phyloP scores from a whole-genome alignment of 176 grass and related monocot genomes.

The Miscanthus lutarioriparius region DNA sequence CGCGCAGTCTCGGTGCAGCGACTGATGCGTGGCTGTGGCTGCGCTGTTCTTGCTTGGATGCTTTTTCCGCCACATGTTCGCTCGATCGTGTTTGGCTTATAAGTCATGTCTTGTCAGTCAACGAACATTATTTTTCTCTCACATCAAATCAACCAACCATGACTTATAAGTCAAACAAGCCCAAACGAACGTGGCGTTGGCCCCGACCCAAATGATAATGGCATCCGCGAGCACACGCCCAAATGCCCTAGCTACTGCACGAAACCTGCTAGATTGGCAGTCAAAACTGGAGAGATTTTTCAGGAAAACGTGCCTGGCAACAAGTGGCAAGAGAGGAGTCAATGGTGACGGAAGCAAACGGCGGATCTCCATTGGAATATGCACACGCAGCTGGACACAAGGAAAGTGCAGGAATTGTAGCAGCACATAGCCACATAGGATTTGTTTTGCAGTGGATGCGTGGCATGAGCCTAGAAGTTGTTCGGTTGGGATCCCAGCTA shows the following conservation, averaged over 20 bases:
- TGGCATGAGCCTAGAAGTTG: neutral
- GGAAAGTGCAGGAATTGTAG: neutral
- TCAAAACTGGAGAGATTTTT: neutral
- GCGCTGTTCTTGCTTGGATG: neutral
- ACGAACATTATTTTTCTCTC: too few relatives aligned
- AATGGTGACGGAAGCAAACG: neutral
- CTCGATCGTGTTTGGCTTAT: too few relatives aligned
- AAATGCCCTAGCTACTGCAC: neutral
- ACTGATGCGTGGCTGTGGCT: neutral
- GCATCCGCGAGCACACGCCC: neutral
- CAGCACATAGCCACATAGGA: neutral
- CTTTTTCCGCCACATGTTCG: too few relatives aligned
- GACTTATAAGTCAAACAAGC: too few relatives aligned
- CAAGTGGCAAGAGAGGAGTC: neutral
- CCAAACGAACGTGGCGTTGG: too few relatives aligned
- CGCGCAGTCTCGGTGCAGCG: neutral
- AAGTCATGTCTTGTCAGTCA: too few relatives aligned
- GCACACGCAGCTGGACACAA: neutral
- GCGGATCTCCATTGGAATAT: neutral
- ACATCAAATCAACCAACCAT: too few relatives aligned
- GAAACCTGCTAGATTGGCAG: neutral
- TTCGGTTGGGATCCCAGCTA: neutral
- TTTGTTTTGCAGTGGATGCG: neutral
- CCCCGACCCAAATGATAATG: neutral
- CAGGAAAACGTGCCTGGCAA: neutral